These are phyloP conservation scores for Zanthoxylum bungeanum DNA, from an alignment of 345 rosid genomes.

Conservation along the genomic window DNA sequence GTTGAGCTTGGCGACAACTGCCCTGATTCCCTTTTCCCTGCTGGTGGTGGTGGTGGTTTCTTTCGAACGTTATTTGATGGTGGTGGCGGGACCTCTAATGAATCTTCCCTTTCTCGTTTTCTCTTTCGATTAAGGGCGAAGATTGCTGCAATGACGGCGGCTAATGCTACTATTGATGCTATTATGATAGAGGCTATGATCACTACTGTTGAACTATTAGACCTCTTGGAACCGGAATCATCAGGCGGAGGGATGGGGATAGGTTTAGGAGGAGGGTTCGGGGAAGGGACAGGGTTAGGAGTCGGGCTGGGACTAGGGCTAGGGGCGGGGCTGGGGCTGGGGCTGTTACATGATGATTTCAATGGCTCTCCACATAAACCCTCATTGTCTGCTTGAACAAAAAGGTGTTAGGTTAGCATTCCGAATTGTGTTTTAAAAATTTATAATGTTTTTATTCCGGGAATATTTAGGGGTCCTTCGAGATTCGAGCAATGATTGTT, in stretches of 20 bases:
- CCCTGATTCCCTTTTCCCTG: slow-evolving; percentile 35
- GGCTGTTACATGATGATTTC: slow-evolving; percentile 11
- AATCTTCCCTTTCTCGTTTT: slow-evolving; percentile 6
- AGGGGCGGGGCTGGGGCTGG: not conserved
- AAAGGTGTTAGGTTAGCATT: too few relatives aligned
- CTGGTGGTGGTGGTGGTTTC: slow-evolving; percentile 43
- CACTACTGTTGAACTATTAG: not conserved
- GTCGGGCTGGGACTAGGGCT: not conserved
- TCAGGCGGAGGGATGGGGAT: not conserved
- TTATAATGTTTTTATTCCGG: too few relatives aligned
- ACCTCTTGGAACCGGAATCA: slow-evolving; percentile 7
- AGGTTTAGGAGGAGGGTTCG: not conserved
- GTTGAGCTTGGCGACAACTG: slow-evolving; percentile 13
- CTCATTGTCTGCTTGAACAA: slow-evolving; percentile 50
- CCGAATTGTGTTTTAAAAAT: too few relatives aligned
- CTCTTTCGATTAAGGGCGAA: slow-evolving; percentile 18
- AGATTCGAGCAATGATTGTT: too few relatives aligned
- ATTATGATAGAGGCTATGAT: slow-evolving; percentile 23
- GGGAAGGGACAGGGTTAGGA: not conserved
- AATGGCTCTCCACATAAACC: slow-evolving; percentile 70
- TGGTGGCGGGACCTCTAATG: slow-evolving; percentile 36
- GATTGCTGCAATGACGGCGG: slow-evolving; percentile 11
- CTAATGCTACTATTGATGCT: slow-evolving; percentile 23
- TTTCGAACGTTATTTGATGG: slow-evolving; percentile 44
- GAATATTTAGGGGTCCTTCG: too few relatives aligned